phyloP scores from a whole-genome alignment of 257 asterid genomes.

The Solanum acaule region DNA sequence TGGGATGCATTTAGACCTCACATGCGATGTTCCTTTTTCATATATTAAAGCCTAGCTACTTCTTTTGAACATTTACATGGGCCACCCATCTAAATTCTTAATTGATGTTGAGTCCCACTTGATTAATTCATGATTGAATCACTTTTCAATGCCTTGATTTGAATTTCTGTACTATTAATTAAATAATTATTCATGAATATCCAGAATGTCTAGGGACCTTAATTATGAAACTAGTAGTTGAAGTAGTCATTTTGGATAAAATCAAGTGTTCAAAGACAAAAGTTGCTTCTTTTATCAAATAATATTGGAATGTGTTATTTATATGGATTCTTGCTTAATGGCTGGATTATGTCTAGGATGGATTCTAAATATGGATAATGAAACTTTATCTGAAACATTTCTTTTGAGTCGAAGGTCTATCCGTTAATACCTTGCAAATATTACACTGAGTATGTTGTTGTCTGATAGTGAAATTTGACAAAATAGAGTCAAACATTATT shows the following conservation, averaged over 20 bases:
- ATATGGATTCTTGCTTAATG: neutral
- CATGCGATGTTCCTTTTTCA: neutral
- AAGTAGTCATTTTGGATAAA: neutral
- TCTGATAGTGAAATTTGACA: neutral
- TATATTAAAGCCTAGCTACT: neutral
- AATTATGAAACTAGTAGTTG: neutral
- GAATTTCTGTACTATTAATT: neutral
- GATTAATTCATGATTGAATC: neutral
- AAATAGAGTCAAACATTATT: neutral
- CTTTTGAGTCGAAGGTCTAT: accelerated
- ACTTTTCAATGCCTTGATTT: neutral
- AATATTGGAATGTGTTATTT: neutral
- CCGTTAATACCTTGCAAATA: neutral
- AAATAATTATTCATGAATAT: neutral
- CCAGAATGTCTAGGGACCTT: neutral
- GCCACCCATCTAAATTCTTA: neutral
- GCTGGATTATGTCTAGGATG: neutral
- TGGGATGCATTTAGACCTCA: conserved; percentile 2
- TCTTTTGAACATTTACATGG: neutral
- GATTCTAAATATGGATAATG: neutral
- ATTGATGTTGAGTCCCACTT: neutral
- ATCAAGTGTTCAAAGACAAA: neutral
- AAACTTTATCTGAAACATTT: neutral
- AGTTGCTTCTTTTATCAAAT: neutral
- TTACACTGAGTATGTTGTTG: neutral